Evolutionary conservation across 2,329 filamentous ascomycete species (phyloP), one percentile per base, ranked within the genome.

Genomic region (Zymoseptoria ardabiliae): DNA sequence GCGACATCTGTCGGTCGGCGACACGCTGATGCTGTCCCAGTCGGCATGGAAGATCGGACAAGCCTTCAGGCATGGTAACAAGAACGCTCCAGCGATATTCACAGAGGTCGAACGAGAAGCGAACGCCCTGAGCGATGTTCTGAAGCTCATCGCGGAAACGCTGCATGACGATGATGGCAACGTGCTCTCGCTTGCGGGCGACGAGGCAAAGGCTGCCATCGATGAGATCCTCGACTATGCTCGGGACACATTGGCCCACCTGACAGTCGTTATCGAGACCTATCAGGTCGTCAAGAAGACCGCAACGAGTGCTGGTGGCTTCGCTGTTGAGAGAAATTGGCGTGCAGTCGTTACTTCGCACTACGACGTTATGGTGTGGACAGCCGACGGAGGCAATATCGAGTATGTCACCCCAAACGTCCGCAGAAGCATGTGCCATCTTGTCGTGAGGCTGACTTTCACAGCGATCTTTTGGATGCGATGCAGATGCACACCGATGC

Each of bases 21-120:
- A 79, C 67, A 75, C 78, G 20, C 64, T 79, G 49, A 75, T 77
- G 72, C 70, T 79, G 17, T 78, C 76, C 4, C 76, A 79, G 65
- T 70, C 74, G 50, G 76, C 77, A 21, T 79, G 76, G 76, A 77
- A 73, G 61, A 74, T 76, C 49, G 76, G 75, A 23, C 68, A 75
- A 54, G 73, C 76, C 1, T 80, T 79, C 64, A 73, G 72, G 4
- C 68, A 76, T 20, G 74, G 74, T 23, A 71, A 73, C 30, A 72
- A 72, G 55, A 67, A 69, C 56, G 74, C 74, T 6, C 77, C 76
- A 1, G 28, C 66, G 28, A 75, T 77, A 23, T 79, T 79, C 61
- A 68, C 71, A 17, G 73, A 76, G 45, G 70, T 79, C 20, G 76
- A 78, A 63, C 65, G 70, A 20, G 74, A 78, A 58, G 68, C 77